Conservation (phyloP, 768 basidiomycete species). For the Rhizopogon roseolus region DNA sequence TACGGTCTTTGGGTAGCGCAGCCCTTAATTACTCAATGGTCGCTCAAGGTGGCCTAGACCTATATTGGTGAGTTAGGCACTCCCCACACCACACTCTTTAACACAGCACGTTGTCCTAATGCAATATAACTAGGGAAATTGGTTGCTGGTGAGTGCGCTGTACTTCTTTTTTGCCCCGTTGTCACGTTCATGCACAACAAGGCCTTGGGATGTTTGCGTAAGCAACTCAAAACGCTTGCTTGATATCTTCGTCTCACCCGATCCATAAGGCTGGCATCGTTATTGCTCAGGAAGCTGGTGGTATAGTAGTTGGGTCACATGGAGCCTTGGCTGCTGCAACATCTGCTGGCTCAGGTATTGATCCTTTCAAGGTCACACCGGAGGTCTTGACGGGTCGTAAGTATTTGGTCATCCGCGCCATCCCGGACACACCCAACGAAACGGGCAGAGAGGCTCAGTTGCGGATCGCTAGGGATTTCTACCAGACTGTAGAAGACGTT, state of each 20-base stretch:
- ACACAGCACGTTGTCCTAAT: conserved; percentile 1
- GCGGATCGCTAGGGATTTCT: conserved; percentile 81
- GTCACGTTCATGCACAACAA: conserved; percentile 10
- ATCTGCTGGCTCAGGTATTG: conserved; percentile 18
- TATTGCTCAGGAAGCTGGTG: conserved; percentile 88
- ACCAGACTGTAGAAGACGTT: conserved; percentile 72
- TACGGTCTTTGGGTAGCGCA: conserved; percentile 80
- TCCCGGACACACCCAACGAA: conserved; percentile 61
- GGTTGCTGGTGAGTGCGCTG: conserved; percentile 53
- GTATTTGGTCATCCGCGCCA: conserved; percentile 71
- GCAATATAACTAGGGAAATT: conserved; percentile 55
- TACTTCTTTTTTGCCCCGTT: neutral
- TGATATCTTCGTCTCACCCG: neutral
- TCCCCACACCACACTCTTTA: neutral
- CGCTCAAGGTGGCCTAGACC: conserved; percentile 82
- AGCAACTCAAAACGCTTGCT: conserved; percentile 14
- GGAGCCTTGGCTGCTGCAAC: conserved; percentile 35
- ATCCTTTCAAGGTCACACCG: conserved; percentile 61
- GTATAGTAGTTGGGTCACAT: conserved; percentile 70
- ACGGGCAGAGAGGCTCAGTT: conserved; percentile 67
- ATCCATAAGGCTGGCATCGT: conserved; percentile 74
- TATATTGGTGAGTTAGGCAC: conserved; percentile 65
- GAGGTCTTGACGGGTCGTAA: conserved; percentile 75
- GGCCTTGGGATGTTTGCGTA: conserved; percentile 85
- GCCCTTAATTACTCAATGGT: conserved; percentile 81